phyloP scores from a whole-genome alignment of 1,284 basidiomycete species.

The Tetrapyrgos nigripes region DNA sequence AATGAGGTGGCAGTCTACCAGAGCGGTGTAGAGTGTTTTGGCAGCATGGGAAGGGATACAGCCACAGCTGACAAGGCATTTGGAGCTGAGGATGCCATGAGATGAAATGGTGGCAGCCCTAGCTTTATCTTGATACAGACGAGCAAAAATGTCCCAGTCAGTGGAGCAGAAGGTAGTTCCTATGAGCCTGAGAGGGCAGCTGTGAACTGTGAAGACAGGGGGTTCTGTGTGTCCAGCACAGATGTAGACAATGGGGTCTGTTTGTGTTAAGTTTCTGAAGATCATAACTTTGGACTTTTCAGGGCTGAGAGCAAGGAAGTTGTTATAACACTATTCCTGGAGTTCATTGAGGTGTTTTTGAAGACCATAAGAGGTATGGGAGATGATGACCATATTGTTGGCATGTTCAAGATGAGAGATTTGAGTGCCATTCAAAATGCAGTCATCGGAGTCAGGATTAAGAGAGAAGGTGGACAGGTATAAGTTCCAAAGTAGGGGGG shows the following conservation, averaged over 20 bases:
- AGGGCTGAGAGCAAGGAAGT: too few relatives aligned
- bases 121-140: slow-evolving; percentile 26
- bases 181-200: background rate
- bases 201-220: background rate
- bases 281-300: too few relatives aligned
- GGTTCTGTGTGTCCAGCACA: too few relatives aligned
- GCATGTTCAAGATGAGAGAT: slow-evolving; percentile 33
- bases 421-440: slow-evolving; percentile 19
- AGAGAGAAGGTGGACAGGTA: slow-evolving; percentile 14
- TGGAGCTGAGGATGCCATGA: slow-evolving; percentile 17
- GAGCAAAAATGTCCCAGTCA: slow-evolving; percentile 22
- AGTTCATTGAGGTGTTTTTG: slow-evolving; percentile 7
- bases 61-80: slow-evolving; percentile 25
- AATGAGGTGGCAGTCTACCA: slow-evolving; percentile 37
- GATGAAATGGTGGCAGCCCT: slow-evolving; percentile 22
- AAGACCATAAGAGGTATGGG: slow-evolving; percentile 16
- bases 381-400: slow-evolving; percentile 38
- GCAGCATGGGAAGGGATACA: slow-evolving; percentile 20
- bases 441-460: slow-evolving; percentile 21
- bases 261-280: too few relatives aligned
- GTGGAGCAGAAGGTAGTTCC: slow-evolving; percentile 20
- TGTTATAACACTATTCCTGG: too few relatives aligned
- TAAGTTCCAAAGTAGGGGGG: slow-evolving; percentile 18
- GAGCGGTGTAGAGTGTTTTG: slow-evolving; percentile 29
- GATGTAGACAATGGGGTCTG: too few relatives aligned